Percentiles rank a stretch among this genome's conserved stretches.
These are phyloP conservation scores for Mycosphaerella sp. DNA, from an alignment of 2,329 filamentous ascomycete genomes.

Conservation along the genomic window DNA sequence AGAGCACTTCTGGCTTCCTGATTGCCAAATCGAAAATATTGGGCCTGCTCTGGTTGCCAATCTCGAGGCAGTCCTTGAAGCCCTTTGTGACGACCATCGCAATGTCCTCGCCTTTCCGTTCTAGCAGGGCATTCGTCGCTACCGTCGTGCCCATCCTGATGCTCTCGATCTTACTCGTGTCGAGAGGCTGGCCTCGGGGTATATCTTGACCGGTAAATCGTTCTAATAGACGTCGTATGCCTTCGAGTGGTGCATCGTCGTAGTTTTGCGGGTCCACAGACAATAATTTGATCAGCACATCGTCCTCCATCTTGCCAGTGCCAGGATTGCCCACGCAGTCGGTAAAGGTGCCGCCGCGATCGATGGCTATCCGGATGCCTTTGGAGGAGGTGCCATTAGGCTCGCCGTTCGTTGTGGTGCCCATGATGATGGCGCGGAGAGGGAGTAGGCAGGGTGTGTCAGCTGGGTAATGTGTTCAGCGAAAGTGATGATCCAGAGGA, in stretches of 20 bases:
- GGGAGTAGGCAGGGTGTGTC: neutral
- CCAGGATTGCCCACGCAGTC: constrained; percentile 81
- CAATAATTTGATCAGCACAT: constrained; percentile 78
- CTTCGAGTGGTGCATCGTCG: constrained; percentile 81
- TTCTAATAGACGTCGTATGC: constrained; percentile 77
- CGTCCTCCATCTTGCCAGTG: constrained; percentile 61
- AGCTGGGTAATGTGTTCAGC: neutral
- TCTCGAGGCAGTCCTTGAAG: constrained; percentile 79
- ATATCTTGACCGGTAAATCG: constrained; percentile 70
- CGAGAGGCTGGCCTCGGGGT: constrained; percentile 69
- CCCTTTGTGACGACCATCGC: constrained; percentile 81
- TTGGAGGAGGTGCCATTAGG: constrained; percentile 26
- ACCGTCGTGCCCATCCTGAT: constrained; percentile 97
- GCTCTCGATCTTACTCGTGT: constrained; percentile 77
- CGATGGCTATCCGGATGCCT: constrained; percentile 68
- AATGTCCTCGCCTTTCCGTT: constrained; percentile 83
- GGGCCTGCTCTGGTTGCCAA: constrained; percentile 84
- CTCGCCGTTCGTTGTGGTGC: constrained; percentile 10
- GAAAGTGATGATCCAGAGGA: neutral
- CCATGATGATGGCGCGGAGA: constrained; percentile 2
- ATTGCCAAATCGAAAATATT: constrained; percentile 90
- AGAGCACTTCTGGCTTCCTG: constrained; percentile 77
- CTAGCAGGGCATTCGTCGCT: constrained; percentile 83
- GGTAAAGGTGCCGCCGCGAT: constrained; percentile 82
- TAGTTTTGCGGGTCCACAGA: constrained; percentile 90